Evolutionary conservation across 805 yeast species (phyloP).

Genomic region (Teunomyces barrocoloradensis): DNA sequence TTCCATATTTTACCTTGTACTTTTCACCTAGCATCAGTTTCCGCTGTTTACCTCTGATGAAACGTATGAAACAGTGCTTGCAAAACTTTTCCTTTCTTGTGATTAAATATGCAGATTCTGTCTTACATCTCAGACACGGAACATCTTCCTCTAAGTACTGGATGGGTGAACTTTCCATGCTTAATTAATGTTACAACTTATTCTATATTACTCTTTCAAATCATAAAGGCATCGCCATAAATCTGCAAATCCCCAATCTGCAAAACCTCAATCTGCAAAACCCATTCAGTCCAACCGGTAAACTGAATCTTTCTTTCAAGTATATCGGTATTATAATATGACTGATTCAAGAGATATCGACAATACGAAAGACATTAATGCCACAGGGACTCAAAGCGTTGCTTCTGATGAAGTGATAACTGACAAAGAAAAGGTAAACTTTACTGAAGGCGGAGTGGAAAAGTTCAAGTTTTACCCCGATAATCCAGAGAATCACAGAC

Average conservation of each 20-base stretch:
- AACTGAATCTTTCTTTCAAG: background rate
- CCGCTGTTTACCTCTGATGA: conserved; percentile 76
- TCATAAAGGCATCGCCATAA: conserved; percentile 1
- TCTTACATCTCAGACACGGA: conserved; percentile 52
- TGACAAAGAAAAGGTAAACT: conserved; percentile 48
- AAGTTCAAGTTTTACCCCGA: conserved; percentile 80
- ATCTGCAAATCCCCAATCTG: background rate
- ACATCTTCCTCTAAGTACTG: conserved; percentile 17
- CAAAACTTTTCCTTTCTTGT: conserved; percentile 70
- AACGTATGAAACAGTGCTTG: conserved; percentile 63
- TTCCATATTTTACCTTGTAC: conserved; percentile 67
- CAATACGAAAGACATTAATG: background rate
- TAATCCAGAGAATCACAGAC: conserved; percentile 70
- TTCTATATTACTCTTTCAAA: background rate
- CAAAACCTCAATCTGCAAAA: background rate
- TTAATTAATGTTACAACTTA: background rate
- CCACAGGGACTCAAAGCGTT: background rate
- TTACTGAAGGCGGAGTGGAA: conserved; percentile 52
- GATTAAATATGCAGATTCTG: conserved; percentile 37
- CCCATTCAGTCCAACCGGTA: background rate
- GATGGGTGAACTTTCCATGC: conserved; percentile 8
- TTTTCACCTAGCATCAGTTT: conserved; percentile 71
- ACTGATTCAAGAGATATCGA: background rate
- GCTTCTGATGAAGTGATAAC: conserved; percentile 25
- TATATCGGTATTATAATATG: background rate